phyloP scores from a whole-genome alignment of 2,329 filamentous ascomycete species.

The Nemania sp. region DNA sequence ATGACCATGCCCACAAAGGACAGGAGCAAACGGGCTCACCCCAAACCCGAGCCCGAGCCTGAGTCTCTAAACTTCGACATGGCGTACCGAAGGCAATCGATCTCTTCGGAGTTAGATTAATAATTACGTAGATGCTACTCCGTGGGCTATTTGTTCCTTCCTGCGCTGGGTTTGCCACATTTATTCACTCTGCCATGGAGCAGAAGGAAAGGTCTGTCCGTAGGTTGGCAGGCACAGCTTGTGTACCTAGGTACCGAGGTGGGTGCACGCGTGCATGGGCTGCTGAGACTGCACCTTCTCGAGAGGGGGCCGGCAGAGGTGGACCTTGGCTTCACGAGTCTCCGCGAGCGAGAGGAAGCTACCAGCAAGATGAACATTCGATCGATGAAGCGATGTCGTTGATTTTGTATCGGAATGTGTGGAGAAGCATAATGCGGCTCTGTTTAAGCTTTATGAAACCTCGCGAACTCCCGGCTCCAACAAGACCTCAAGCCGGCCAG shows the following conservation, averaged over 20 bases:
- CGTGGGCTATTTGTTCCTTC: too few species aligned
- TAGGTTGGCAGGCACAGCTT: too few species aligned
- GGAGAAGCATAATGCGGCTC: conserved; percentile 39
- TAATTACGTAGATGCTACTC: too few species aligned
- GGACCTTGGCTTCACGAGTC: background rate
- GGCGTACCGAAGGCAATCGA: too few species aligned
- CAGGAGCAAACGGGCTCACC: background rate
- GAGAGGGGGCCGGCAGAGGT: conserved; percentile 8
- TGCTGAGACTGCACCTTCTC: background rate
- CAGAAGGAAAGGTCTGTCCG: too few species aligned
- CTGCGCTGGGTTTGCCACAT: too few species aligned
- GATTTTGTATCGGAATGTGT: conserved; percentile 34
- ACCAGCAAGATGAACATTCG: conserved; percentile 6
- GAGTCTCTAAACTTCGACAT: too few species aligned
- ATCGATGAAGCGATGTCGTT: conserved; percentile 26
- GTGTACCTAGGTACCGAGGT: background rate
- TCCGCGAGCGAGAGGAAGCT: background rate
- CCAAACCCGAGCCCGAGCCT: too few species aligned
- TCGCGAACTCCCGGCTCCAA: conserved; percentile 36
- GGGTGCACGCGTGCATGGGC: too few species aligned
- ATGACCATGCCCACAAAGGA: conserved; percentile 20
- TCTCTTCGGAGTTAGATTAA: too few species aligned
- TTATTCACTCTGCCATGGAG: too few species aligned
- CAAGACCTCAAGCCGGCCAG: conserved; percentile 27
- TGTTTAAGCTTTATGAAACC: conserved; percentile 36